Percentiles rank a stretch among this genome's conserved stretches.
Evolutionary conservation across 2,329 filamentous ascomycete genomes (phyloP).

Genomic region (Diaporthe capsici): DNA sequence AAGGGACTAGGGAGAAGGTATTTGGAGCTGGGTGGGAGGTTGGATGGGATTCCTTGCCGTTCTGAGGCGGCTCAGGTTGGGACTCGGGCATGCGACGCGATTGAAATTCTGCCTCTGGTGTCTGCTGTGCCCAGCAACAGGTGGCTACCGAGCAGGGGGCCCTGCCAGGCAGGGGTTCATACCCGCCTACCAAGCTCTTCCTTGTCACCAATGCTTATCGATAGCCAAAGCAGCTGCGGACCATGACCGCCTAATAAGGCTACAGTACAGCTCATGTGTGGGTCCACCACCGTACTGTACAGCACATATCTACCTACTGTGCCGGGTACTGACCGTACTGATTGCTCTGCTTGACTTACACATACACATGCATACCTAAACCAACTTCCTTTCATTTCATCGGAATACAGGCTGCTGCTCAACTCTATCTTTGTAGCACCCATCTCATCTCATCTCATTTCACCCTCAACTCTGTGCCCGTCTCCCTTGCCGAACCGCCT

Average conservation of each 20-base stretch:
- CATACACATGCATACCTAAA: not conserved
- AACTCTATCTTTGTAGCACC: conserved; percentile 1
- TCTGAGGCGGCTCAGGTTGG: not conserved
- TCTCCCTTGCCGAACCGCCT: not conserved
- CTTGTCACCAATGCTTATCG: conserved; percentile 24
- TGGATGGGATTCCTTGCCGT: not conserved
- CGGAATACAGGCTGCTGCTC: conserved; percentile 7
- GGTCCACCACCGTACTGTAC: not conserved
- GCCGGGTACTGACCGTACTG: conserved; percentile 18
- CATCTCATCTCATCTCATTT: not conserved
- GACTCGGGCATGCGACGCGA: conserved; percentile 12
- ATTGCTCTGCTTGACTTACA: conserved; percentile 30
- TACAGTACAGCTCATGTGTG: conserved; percentile 2
- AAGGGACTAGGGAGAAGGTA: too few relatives aligned
- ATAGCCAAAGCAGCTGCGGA: not conserved
- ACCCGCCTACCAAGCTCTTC: conserved; percentile 16
- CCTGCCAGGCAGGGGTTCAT: conserved; percentile 11
- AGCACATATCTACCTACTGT: not conserved
- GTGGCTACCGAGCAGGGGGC: conserved; percentile 1
- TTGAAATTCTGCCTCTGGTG: conserved; percentile 37
- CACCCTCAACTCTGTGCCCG: not conserved
- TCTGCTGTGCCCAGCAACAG: conserved; percentile 35
- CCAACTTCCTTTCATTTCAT: conserved; percentile 24
- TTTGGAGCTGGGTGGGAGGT: not conserved
- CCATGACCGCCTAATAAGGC: not conserved